phyloP scores from a whole-genome alignment of 208 protist species.

The Leishmania tropica region DNA sequence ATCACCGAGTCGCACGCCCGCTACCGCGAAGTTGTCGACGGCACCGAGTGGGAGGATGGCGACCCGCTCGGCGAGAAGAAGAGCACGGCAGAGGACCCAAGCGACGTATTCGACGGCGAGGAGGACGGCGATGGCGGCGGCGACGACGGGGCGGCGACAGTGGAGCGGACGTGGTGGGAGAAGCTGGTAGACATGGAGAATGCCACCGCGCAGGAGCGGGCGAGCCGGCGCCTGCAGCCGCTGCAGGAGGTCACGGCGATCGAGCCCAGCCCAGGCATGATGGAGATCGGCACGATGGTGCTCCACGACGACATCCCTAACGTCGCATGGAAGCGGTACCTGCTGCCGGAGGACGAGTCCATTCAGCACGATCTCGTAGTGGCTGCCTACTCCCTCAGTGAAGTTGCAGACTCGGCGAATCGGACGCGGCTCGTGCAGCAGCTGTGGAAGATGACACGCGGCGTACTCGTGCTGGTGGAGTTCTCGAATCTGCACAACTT shows the following conservation, averaged over 20 bases:
- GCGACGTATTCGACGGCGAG: constrained; percentile 53
- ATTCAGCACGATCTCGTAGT: constrained; percentile 87
- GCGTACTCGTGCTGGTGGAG: constrained; percentile 83
- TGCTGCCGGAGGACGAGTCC: constrained; percentile 81
- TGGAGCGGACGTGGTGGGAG: constrained; percentile 83
- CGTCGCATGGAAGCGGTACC: constrained; percentile 87
- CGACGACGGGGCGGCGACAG: constrained; percentile 1
- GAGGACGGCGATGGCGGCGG: constrained; percentile 36
- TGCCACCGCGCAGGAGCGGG: constrained; percentile 47
- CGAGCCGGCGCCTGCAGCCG: constrained; percentile 66
- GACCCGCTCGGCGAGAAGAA: constrained; percentile 57
- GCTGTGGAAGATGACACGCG: constrained; percentile 89
- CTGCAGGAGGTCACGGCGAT: constrained; percentile 85
- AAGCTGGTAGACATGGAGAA: constrained; percentile 78
- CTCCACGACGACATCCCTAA: constrained; percentile 88
- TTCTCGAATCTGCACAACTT: constrained; percentile 88
- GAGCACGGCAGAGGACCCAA: constrained; percentile 43
- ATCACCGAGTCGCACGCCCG: constrained; percentile 63
- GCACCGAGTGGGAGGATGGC: constrained; percentile 80
- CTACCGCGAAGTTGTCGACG: constrained; percentile 78
- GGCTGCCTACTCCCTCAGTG: constrained; percentile 85
- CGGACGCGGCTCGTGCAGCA: constrained; percentile 74
- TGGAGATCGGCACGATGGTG: constrained; percentile 90
- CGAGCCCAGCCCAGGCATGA: constrained; percentile 90
- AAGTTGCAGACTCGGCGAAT: constrained; percentile 67